A percentile compares a stretch with the other conserved stretches of the same genome.
Evolutionary conservation across 2,329 filamentous ascomycete genomes (phyloP).

Genomic region (Acarospora socialis): DNA sequence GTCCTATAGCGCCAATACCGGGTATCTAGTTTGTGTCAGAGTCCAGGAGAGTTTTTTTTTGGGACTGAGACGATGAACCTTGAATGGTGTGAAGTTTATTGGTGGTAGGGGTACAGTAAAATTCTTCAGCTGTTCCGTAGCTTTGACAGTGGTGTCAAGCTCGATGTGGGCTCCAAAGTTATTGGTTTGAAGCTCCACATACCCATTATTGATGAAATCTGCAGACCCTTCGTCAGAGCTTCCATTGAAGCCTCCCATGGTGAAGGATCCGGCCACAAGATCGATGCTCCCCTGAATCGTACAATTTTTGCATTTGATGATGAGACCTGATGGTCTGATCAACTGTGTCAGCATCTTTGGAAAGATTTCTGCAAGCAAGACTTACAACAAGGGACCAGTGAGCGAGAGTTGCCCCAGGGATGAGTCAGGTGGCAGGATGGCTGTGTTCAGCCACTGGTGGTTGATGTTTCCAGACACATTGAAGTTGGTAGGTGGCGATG

Average conservation of each 20-base stretch:
- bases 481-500: conserved; percentile 2
- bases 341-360: conserved; percentile 9
- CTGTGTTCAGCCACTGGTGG: conserved; percentile 4
- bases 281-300: conserved; percentile 20
- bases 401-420: conserved; percentile 4
- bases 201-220: conserved; percentile 21
- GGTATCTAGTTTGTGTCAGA: conserved; percentile 17
- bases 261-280: conserved; percentile 14
- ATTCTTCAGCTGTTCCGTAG: conserved; percentile 12
- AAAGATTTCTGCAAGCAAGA: conserved; percentile 15
- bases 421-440: conserved; percentile 9
- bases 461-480: conserved; percentile 5
- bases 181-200: conserved; percentile 20
- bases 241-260: conserved; percentile 17
- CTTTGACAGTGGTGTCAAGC: conserved; percentile 19
- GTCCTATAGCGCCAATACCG: conserved; percentile 23
- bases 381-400: conserved; percentile 2
- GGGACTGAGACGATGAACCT: background rate
- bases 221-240: conserved; percentile 17
- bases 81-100: conserved; percentile 7
- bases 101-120: conserved; percentile 7
- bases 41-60: background rate
- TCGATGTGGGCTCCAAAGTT: conserved; percentile 23
- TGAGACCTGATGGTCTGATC: conserved; percentile 18
- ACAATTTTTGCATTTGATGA: conserved; percentile 25